Conservation (phyloP, 805 yeast species). For the Ogataea nonfermentans region DNA sequence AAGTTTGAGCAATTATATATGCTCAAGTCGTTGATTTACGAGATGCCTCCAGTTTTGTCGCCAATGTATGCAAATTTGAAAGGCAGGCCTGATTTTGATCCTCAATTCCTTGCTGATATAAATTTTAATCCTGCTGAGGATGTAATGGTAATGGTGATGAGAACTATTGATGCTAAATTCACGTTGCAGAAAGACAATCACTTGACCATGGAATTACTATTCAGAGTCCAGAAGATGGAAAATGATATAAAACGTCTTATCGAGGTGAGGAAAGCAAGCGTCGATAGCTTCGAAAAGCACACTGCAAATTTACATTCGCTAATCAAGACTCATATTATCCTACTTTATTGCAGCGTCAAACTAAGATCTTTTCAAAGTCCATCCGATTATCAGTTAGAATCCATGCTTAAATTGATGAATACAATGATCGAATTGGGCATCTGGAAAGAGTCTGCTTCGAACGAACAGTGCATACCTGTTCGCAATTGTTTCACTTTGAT, state of each 20-base stretch:
- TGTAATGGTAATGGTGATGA: conserved; percentile 4
- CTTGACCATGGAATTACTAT: conserved; percentile 5
- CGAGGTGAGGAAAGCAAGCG: conserved; percentile 7
- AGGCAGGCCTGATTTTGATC: neutral
- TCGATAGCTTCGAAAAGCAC: conserved; percentile 10
- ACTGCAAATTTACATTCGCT: conserved; percentile 9
- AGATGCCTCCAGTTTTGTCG: conserved; percentile 13
- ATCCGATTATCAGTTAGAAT: conserved; percentile 11
- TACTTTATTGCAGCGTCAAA: conserved; percentile 17
- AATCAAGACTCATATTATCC: conserved; percentile 11
- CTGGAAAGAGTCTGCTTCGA: conserved; percentile 1
- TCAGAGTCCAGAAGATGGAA: conserved; percentile 11
- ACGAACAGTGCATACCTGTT: conserved; percentile 7
- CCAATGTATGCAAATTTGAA: neutral
- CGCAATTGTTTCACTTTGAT: conserved; percentile 11
- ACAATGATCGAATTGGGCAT: conserved; percentile 11
- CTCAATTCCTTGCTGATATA: neutral
- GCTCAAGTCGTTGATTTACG: conserved; percentile 18
- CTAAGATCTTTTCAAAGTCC: conserved; percentile 11
- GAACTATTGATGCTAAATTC: conserved; percentile 9
- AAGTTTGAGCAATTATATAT: conserved; percentile 13
- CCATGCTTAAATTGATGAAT: conserved; percentile 13
- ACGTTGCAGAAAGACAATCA: conserved; percentile 12
- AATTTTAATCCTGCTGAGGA: neutral
- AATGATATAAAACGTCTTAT: conserved; percentile 11